phyloP scores from a whole-genome alignment of 805 yeast species.

The Pichia ethanolica region DNA sequence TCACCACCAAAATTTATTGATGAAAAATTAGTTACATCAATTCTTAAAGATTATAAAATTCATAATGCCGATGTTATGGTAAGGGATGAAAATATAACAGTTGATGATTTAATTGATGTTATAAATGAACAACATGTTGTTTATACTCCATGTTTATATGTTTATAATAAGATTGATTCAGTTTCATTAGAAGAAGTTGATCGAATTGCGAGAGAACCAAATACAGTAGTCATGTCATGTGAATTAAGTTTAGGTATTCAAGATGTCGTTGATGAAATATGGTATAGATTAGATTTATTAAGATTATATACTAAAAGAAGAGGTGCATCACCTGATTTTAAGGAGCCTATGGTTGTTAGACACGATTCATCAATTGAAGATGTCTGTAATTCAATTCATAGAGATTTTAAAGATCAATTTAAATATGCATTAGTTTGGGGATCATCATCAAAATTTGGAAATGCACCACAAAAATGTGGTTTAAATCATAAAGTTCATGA shows the following conservation, averaged over 20 bases:
- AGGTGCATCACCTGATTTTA: conserved; percentile 73
- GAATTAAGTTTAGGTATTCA: conserved; percentile 79
- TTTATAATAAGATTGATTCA: conserved; percentile 91
- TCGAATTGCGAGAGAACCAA: conserved; percentile 83
- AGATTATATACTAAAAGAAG: conserved; percentile 85
- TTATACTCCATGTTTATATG: conserved; percentile 86
- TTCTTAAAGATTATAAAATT: conserved; percentile 79
- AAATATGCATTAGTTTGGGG: conserved; percentile 98
- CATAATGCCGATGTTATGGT: conserved; percentile 91
- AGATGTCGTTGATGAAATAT: conserved; percentile 85
- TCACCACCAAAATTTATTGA: conserved; percentile 77
- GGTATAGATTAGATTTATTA: conserved; percentile 77
- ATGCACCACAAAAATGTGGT: conserved; percentile 96
- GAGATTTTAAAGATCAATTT: conserved; percentile 87
- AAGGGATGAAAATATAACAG: conserved; percentile 81
- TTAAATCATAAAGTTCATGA: conserved; percentile 74
- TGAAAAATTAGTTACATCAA: conserved; percentile 69
- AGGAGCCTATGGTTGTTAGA: conserved; percentile 88
- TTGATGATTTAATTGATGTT: conserved; percentile 89
- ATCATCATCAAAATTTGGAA: conserved; percentile 69
- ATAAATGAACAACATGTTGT: conserved; percentile 83
- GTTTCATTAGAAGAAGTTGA: conserved; percentile 93
- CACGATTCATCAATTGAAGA: conserved; percentile 70
- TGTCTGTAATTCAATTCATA: conserved; percentile 86
- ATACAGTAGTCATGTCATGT: conserved; percentile 91